phyloP scores from a whole-genome alignment of 129 eudicot species.

The Lactuca sativa region DNA sequence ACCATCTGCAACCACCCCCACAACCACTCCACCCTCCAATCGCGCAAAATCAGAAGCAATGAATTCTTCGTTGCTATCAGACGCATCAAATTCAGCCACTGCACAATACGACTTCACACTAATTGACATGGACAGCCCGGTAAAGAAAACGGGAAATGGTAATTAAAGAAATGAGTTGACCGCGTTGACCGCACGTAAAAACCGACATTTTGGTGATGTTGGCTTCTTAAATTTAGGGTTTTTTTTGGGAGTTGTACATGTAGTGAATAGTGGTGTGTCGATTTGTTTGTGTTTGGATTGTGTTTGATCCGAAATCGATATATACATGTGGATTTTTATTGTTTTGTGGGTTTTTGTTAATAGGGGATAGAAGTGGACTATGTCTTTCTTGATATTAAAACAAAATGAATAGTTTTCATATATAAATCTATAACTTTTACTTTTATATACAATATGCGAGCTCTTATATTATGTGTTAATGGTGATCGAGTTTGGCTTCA shows the following conservation, averaged over 20 bases:
- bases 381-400: background rate
- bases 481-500: background rate
- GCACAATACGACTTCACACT: conserved; percentile 69
- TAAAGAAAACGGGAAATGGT: conserved; percentile 43
- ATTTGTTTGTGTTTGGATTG: conserved; percentile 19
- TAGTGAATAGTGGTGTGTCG: conserved; percentile 24
- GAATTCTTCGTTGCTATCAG: conserved; percentile 67
- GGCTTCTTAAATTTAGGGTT: background rate
- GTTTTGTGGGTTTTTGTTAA: conserved; percentile 1
- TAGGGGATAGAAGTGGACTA: background rate
- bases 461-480: background rate
- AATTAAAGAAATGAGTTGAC: conserved; percentile 15
- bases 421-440: background rate
- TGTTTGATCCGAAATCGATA: background rate
- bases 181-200: background rate
- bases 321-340: background rate
- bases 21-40: conserved; percentile 35
- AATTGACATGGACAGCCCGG: conserved; percentile 69
- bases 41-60: conserved; percentile 58
- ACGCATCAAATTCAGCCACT: conserved; percentile 37
- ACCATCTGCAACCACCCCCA: conserved; percentile 30
- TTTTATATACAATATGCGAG: no score
- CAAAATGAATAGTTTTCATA: background rate
- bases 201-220: background rate
- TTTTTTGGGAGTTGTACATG: conserved; percentile 41